A percentile compares a stretch with the other conserved stretches of the same genome.
Conservation (phyloP, 306 rosid species). For the Delonix regia region DNA sequence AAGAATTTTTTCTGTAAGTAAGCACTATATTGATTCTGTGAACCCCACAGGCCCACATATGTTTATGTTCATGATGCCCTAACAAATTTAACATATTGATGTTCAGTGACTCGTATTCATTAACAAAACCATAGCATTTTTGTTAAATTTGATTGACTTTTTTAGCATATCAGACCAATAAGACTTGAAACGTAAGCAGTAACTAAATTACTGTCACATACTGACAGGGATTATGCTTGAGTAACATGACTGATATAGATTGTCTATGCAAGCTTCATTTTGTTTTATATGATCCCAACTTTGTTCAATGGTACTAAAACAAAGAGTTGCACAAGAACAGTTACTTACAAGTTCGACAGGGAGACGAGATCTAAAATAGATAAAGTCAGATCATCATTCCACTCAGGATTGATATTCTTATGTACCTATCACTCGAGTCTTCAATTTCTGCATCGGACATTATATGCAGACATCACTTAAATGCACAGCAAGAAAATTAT, state of each 20-base stretch:
- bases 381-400: slow-evolving; percentile 84
- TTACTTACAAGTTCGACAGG: slow-evolving; percentile 69
- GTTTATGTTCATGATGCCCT: no score
- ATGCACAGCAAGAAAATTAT: neutral
- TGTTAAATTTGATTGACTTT: neutral
- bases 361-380: slow-evolving; percentile 56
- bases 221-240: slow-evolving; percentile 17
- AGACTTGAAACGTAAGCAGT: neutral
- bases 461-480: slow-evolving; percentile 32
- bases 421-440: slow-evolving; percentile 72
- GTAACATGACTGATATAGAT: neutral
- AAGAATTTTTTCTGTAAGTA: neutral
- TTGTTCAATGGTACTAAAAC: neutral
- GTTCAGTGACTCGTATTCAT: neutral
- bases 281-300: neutral
- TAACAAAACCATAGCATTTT: neutral
- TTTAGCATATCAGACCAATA: neutral
- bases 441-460: slow-evolving; percentile 64
- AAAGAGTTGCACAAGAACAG: neutral
- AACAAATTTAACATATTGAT: neutral
- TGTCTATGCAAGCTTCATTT: neutral
- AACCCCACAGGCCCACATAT: no score
- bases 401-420: slow-evolving; percentile 72
- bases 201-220: slow-evolving; percentile 11
- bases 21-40: no score